phyloP scores from a whole-genome alignment of 495 filamentous ascomycete genomes.

The Aspergillus ellipticus region DNA sequence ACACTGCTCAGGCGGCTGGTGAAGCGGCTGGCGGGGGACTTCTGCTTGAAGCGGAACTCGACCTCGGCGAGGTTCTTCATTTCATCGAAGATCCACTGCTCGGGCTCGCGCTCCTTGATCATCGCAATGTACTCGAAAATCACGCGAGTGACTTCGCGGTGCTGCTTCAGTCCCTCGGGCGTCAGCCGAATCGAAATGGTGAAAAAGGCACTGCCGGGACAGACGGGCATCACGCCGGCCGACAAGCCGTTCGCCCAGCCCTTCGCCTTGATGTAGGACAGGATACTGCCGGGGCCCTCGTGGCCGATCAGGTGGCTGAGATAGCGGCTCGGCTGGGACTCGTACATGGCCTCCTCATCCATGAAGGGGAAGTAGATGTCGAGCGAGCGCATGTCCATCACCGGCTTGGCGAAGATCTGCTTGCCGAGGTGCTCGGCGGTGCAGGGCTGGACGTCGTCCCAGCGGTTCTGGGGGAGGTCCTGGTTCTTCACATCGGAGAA shows the following conservation, averaged over 20 bases:
- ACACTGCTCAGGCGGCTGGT: slow-evolving; percentile 74
- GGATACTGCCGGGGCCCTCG: slow-evolving; percentile 93
- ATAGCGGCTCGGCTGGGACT: slow-evolving; percentile 84
- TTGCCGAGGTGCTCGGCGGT: slow-evolving; percentile 65
- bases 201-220: slow-evolving; percentile 83
- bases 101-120: slow-evolving; percentile 72
- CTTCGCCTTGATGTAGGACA: slow-evolving; percentile 91
- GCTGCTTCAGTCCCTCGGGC: slow-evolving; percentile 78
- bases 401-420: slow-evolving; percentile 90
- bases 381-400: slow-evolving; percentile 85
- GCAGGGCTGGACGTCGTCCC: slow-evolving; percentile 71
- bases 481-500: slow-evolving; percentile 86
- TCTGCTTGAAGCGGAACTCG: slow-evolving; percentile 92
- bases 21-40: slow-evolving; percentile 82
- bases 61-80: slow-evolving; percentile 85
- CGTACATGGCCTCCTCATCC: slow-evolving; percentile 80
- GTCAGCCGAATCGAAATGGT: slow-evolving; percentile 77
- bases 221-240: slow-evolving; percentile 71
- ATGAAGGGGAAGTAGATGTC: slow-evolving; percentile 86
- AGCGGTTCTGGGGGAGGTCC: slow-evolving; percentile 73
- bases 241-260: slow-evolving; percentile 90
- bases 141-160: slow-evolving; percentile 80
- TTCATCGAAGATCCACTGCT: slow-evolving; percentile 92
- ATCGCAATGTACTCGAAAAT: slow-evolving; percentile 94
- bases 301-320: slow-evolving; percentile 93